Base-by-base conservation (phyloP, 2,329 filamentous ascomycete species). In the Neonectria ditissima region DNA sequence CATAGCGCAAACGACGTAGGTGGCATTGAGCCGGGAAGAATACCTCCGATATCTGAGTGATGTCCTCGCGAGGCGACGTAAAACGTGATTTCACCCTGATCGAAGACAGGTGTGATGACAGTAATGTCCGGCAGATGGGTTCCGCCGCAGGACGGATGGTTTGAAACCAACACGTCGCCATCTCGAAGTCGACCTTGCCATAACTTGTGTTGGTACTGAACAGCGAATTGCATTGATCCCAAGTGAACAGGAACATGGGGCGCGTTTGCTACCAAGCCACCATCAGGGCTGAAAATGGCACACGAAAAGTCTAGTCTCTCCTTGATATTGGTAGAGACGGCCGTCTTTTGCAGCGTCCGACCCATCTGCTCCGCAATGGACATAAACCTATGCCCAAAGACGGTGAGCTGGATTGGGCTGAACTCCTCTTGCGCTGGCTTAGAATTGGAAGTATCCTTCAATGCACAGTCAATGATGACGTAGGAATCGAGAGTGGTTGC, bases 311-410 rank as follows among this genome's bases (percentile, higher is more conserved):
- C 92, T 0, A 94, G 82, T 16, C 91, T 84, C 73, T 94, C 92
- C 70, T 94, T 91, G 76, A 94, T 91, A 69, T 93, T 94, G 0
- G 89, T 91, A 43, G 87, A 91, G 22, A 94, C 89, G 68, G 88
- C 89, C 0, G 91, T 93, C 80, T 93, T 93, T 71, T 94, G 90
- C 55, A 94, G 77, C 2, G 90, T 90, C 47, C 90, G 84, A 0
- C 91, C 91, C 91, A 94, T 94, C 73, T 94, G 91, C 74, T 94
- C 91, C 0, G 91, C 91, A 59, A 94, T 92, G 1, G 89, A 89
- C 91, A 94, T 94, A 78, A 94, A 94, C 2, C 91, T 85, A 75
- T 94, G 91, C 0, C 89, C 90, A 70, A 94, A 94, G 53, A 94
- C 90, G 66, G 86, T 90, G 0, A 94, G 82, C 73, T 92, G 85